Percentiles rank a stretch among this genome's conserved stretches.
These are phyloP conservation scores for Sugiyamaella smithiae DNA, from an alignment of 805 yeast species.

Conservation along the genomic window DNA sequence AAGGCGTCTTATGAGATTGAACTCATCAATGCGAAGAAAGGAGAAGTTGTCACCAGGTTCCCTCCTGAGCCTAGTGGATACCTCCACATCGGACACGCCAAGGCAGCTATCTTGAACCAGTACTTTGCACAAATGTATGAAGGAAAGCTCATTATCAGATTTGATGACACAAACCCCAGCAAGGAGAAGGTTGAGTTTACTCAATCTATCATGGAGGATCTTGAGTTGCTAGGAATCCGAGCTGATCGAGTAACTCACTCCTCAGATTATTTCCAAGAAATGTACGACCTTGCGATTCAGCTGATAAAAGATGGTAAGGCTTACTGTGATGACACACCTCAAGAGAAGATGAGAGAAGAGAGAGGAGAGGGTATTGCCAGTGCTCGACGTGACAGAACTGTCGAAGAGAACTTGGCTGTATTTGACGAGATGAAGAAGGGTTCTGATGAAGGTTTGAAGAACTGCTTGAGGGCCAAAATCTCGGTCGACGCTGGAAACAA, in stretches of 20 bases:
- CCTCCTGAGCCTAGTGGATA: constrained; percentile 99
- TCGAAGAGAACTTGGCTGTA: constrained; percentile 84
- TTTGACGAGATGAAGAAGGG: constrained; percentile 94
- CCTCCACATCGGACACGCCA: constrained; percentile 98
- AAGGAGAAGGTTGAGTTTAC: constrained; percentile 95
- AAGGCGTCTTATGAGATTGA: constrained; percentile 95
- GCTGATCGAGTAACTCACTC: constrained; percentile 88
- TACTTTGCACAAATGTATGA: constrained; percentile 94
- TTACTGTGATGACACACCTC: constrained; percentile 94
- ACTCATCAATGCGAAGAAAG: constrained; percentile 84
- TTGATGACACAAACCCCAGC: constrained; percentile 97
- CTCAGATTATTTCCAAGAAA: constrained; percentile 86
- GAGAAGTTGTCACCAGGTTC: constrained; percentile 97
- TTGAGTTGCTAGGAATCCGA: constrained; percentile 83
- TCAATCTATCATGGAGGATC: constrained; percentile 90
- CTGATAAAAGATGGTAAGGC: constrained; percentile 95
- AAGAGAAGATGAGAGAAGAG: constrained; percentile 95
- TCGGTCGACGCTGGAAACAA: constrained; percentile 89
- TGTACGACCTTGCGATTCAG: constrained; percentile 83
- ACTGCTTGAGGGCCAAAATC: constrained; percentile 96
- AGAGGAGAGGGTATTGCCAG: constrained; percentile 97
- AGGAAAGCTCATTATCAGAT: constrained; percentile 94
- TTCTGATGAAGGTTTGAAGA: constrained; percentile 85
- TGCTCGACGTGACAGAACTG: constrained; percentile 84
- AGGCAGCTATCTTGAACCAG: constrained; percentile 95